phyloP scores from a whole-genome alignment of 805 yeast species.

The Ogataea nakhonphanomensis region DNA sequence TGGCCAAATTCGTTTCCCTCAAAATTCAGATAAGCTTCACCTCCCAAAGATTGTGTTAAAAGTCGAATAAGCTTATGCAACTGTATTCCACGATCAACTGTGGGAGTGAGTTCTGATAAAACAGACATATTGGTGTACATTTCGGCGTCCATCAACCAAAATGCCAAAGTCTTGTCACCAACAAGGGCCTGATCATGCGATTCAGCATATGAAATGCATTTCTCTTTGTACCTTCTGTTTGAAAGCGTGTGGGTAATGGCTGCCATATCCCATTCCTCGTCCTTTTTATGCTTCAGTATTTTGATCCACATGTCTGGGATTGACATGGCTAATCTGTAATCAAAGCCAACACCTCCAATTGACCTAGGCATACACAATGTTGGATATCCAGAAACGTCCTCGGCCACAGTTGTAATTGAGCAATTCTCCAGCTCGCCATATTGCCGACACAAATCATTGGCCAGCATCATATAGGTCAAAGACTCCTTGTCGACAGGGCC shows the following conservation, averaged over 20 bases:
- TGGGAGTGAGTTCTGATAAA: constrained; percentile 66
- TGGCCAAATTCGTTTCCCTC: constrained; percentile 99
- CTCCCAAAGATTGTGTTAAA: constrained; percentile 87
- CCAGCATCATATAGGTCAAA: constrained; percentile 79
- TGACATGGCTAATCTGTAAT: constrained; percentile 94
- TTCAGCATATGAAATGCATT: constrained; percentile 89
- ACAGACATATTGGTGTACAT: constrained; percentile 96
- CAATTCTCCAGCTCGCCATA: constrained; percentile 35
- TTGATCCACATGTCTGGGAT: constrained; percentile 99
- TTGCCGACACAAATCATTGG: constrained; percentile 70
- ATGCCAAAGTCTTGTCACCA: constrained; percentile 94
- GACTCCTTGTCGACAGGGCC: constrained; percentile 85
- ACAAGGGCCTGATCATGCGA: constrained; percentile 97
- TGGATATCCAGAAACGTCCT: constrained; percentile 97
- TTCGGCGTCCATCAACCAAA: constrained; percentile 98
- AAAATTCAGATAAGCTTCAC: constrained; percentile 93
- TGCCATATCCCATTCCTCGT: constrained; percentile 91
- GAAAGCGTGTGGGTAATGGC: constrained; percentile 76
- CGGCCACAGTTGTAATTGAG: constrained; percentile 73
- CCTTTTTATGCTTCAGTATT: constrained; percentile 72
- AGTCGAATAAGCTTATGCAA: constrained; percentile 89
- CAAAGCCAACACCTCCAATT: constrained; percentile 89
- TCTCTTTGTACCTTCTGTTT: constrained; percentile 84
- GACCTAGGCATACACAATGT: constrained; percentile 75
- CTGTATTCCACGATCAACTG: constrained; percentile 85